phyloP scores from a whole-genome alignment of 495 filamentous ascomycete genomes.

The Aspergillus sclerotioniger region DNA sequence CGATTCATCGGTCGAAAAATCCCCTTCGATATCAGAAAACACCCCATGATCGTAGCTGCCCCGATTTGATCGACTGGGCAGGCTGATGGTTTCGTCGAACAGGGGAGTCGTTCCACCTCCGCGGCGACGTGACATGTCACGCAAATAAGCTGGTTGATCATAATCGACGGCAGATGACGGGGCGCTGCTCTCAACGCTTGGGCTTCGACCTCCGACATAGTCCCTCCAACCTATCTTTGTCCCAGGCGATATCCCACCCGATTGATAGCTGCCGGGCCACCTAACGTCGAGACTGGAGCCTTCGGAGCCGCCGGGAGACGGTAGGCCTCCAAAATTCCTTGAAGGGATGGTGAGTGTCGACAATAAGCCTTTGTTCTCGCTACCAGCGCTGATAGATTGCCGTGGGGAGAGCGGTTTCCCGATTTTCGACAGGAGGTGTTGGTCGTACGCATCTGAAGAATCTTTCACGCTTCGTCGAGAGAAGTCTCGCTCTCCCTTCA shows the following conservation, averaged over 20 bases:
- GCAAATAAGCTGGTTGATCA: conserved; percentile 32
- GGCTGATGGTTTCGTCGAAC: conserved; percentile 46
- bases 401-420: conserved; percentile 61
- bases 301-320: conserved; percentile 46
- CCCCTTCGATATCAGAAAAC: conserved; percentile 61
- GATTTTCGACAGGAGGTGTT: conserved; percentile 73
- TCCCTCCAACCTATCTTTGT: conserved; percentile 43
- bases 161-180: conserved; percentile 45
- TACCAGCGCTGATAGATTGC: conserved; percentile 51
- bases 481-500: conserved; percentile 58
- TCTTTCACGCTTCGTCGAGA: conserved; percentile 56
- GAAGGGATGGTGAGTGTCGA: conserved; percentile 48
- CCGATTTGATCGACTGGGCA: conserved; percentile 50
- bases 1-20: conserved; percentile 68
- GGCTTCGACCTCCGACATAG: conserved; percentile 47
- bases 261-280: conserved; percentile 45
- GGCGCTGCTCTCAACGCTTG: conserved; percentile 49
- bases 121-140: conserved; percentile 37
- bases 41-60: conserved; percentile 62
- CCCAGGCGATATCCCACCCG: conserved; percentile 45
- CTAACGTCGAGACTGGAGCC: conserved; percentile 40
- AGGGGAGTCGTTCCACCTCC: conserved; percentile 45
- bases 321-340: conserved; percentile 38
- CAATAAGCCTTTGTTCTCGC: conserved; percentile 50
- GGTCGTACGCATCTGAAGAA: conserved; percentile 73